Evolutionary conservation across 352 stramenopile genomes (phyloP).

Genomic region (Phytophthora idaei): DNA sequence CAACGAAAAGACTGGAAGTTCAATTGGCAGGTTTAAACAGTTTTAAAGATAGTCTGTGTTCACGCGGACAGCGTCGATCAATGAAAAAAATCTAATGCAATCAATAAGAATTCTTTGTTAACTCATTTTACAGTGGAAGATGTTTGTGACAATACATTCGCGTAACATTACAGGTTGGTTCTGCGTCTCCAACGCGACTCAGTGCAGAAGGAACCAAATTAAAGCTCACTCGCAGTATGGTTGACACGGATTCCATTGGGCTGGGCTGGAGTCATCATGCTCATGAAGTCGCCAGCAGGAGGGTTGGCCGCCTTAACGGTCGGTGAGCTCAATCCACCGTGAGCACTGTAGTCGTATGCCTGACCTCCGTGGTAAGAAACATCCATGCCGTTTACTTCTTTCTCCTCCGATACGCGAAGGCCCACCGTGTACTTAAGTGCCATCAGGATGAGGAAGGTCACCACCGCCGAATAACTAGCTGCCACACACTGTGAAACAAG

Average conservation of each 20-base stretch:
- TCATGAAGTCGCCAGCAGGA: conserved; percentile 23
- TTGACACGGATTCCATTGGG: conserved; percentile 5
- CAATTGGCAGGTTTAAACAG: too few relatives aligned
- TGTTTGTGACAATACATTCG: not conserved
- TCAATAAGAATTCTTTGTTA: too few relatives aligned
- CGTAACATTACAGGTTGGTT: not conserved
- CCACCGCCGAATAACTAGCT: conserved; percentile 64
- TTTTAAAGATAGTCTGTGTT: too few relatives aligned
- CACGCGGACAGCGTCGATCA: too few relatives aligned
- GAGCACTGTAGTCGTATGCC: conserved; percentile 64
- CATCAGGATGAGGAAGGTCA: conserved; percentile 74
- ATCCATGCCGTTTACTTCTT: conserved; percentile 78
- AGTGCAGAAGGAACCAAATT: not conserved
- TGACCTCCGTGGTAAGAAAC: conserved; percentile 75
- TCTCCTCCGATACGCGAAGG: conserved; percentile 73
- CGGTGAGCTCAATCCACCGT: conserved; percentile 11
- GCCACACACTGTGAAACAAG: conserved; percentile 60
- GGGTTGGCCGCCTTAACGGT: conserved; percentile 23
- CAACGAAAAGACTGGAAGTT: too few relatives aligned
- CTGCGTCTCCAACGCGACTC: not conserved
- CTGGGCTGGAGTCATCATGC: conserved; percentile 21
- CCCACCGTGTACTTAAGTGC: conserved; percentile 72
- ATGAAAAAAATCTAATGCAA: too few relatives aligned
- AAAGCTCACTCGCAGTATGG: conserved; percentile 17
- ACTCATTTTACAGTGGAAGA: too few relatives aligned